A percentile compares a stretch with the other conserved stretches of the same genome.
Conservation (phyloP, 139 green algal genomes). For the Tetradesmus obliquus region DNA sequence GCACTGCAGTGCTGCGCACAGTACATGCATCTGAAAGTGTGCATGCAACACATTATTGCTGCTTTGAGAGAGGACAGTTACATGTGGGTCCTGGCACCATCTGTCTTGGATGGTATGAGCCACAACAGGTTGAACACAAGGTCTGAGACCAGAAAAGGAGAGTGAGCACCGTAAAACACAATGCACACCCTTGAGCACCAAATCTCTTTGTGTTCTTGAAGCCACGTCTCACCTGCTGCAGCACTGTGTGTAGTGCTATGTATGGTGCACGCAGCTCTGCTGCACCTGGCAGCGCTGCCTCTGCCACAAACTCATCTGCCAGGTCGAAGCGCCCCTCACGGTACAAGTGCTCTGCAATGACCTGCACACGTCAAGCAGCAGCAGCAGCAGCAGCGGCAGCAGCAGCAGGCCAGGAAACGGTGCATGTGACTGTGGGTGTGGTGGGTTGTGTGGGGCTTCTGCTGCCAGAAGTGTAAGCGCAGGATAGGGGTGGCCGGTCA, state of each 20-base stretch:
- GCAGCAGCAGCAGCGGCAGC: neutral
- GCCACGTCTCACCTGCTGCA: slow-evolving; percentile 42
- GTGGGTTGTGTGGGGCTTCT: neutral
- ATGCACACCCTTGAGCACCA: neutral
- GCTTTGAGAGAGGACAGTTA: too few species aligned
- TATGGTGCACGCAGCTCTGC: slow-evolving; percentile 74
- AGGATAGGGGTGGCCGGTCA: neutral
- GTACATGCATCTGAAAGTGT: too few species aligned
- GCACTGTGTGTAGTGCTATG: slow-evolving; percentile 81
- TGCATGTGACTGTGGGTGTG: neutral
- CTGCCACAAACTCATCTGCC: slow-evolving; percentile 80
- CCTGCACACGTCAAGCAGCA: slow-evolving; percentile 53
- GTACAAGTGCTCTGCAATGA: slow-evolving; percentile 93
- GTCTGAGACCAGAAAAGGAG: too few species aligned
- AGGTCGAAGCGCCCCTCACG: slow-evolving; percentile 87
- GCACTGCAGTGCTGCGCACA: too few species aligned
- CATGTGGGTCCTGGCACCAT: too few species aligned
- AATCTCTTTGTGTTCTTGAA: slow-evolving; percentile 4
- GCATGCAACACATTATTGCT: too few species aligned
- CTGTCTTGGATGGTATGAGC: too few species aligned
- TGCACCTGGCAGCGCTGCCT: slow-evolving; percentile 74
- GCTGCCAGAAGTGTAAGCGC: neutral
- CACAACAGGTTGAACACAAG: too few species aligned
- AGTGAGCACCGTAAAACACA: neutral
- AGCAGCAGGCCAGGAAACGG: neutral